A percentile compares a stretch with the other conserved stretches of the same genome.
phyloP scores from a whole-genome alignment of 768 basidiomycete genomes.

The Amanita pallidorosea region DNA sequence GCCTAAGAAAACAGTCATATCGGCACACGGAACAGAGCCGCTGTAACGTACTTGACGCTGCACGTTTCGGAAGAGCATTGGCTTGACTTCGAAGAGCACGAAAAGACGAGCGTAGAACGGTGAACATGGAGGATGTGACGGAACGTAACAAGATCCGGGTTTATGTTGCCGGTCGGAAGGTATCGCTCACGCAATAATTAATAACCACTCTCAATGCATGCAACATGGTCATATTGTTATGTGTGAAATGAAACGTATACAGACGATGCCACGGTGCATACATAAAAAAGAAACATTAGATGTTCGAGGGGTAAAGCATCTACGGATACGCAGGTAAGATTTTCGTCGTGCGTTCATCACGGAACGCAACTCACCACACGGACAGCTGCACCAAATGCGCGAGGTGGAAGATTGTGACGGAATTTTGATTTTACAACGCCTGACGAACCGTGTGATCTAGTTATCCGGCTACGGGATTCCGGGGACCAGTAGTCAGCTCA shows the following conservation, averaged over 20 bases:
- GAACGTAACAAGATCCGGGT: constrained; percentile 9
- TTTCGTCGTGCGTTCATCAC: constrained; percentile 3
- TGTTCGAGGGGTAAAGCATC: constrained; percentile 92
- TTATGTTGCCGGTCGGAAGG: neutral
- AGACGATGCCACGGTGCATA: constrained; percentile 6
- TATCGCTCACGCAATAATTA: neutral
- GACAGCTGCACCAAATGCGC: constrained; percentile 86
- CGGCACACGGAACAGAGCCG: neutral
- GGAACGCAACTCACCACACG: constrained; percentile 59
- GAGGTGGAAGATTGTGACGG: constrained; percentile 88
- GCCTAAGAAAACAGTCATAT: constrained; percentile 14
- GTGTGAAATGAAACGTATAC: constrained; percentile 21
- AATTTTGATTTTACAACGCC: constrained; percentile 98
- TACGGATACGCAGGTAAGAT: constrained; percentile 15
- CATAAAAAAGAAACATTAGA: constrained; percentile 33
- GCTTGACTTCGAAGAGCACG: neutral
- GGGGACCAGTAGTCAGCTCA: neutral
- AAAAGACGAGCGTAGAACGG: neutral
- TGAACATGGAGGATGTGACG: neutral
- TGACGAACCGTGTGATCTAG: constrained; percentile 87
- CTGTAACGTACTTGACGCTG: constrained; percentile 16
- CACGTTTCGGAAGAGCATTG: constrained; percentile 11
- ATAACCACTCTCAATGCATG: constrained; percentile 12
- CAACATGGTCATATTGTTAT: constrained; percentile 37
- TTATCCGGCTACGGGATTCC: constrained; percentile 57